Evolutionary conservation across 495 filamentous ascomycete genomes (phyloP), one percentile per base, ranked within the genome.

Genomic region (Penicillium coprophilum): DNA sequence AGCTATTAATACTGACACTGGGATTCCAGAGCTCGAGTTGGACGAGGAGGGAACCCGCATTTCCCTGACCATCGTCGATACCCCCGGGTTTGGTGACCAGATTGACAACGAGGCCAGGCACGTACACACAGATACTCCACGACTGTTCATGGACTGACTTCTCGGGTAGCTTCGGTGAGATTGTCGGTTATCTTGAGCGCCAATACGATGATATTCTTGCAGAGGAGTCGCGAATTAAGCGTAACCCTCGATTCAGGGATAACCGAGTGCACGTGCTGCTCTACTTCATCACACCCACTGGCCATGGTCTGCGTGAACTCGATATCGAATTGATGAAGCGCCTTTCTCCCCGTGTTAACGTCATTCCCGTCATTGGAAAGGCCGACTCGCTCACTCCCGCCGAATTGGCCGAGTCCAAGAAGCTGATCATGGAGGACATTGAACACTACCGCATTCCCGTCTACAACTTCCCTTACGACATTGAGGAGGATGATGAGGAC

Each of bases 261-360:
- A 97, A 98, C 77, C 90, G 94, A 77, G 92, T 98, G 36, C 94
- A 98, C 68, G 94, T 91, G 56, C 85, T 97, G 64, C 85, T 98
- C 63, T 98, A 98, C 82, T 98, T 98, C 79, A 97, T 98, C 79
- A 95, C 94, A 61, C 94, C 94, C 28, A 98, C 94, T 50, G 94
- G 93, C 62, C 93, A 97, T 77, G 93, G 94, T 70, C 90, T 98
- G 55, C 95, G 94, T 71, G 94, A 98, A 79, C 85, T 98, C 50
- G 94, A 98, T 65, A 98, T 98, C 68, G 94, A 97, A 79, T 81
- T 98, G 65, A 98, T 98, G 94, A 96, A 91, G 85, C 94, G 94
- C 68, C 87, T 98, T 34, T 96, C 94, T 7, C 94, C 94, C 30
- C 91, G 95, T 70, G 94, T 96, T 66, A 98, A 98, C 76, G 95